These are phyloP conservation scores for Tetracladium setigerum DNA, from an alignment of 495 filamentous ascomycete species.

Conservation along the genomic window DNA sequence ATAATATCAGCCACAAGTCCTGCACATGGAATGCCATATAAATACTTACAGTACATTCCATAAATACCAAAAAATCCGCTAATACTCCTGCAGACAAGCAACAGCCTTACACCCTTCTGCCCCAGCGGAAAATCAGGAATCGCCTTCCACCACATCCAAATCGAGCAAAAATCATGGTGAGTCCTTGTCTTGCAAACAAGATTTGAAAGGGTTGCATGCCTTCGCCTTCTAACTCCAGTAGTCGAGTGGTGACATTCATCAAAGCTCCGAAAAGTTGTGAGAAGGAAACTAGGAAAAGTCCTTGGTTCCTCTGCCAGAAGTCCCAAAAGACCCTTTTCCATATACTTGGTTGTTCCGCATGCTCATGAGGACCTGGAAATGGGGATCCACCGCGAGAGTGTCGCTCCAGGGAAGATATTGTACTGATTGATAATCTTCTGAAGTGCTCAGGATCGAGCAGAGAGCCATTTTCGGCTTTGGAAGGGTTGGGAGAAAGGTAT, in stretches of 20 bases:
- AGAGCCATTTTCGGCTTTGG: background rate
- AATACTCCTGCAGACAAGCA: conserved; percentile 63
- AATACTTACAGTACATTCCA: conserved; percentile 50
- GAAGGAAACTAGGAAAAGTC: conserved; percentile 62
- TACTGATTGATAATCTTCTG: conserved; percentile 26
- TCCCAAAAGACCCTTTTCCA: conserved; percentile 19
- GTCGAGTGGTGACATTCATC: conserved; percentile 80
- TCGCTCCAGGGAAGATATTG: conserved; percentile 17
- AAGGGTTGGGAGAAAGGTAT: conserved; percentile 2
- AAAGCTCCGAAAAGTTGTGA: conserved; percentile 79
- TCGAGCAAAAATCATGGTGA: conserved; percentile 59
- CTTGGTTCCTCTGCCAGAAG: conserved; percentile 53
- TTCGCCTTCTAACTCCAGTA: conserved; percentile 68
- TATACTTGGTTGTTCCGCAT: conserved; percentile 16
- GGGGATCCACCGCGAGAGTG: conserved; percentile 14
- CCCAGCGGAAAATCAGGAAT: conserved; percentile 70
- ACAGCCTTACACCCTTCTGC: conserved; percentile 47
- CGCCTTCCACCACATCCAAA: conserved; percentile 68
- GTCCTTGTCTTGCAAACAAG: conserved; percentile 75
- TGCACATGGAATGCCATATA: conserved; percentile 24
- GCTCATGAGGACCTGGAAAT: background rate
- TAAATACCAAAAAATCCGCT: conserved; percentile 83
- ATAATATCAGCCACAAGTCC: background rate
- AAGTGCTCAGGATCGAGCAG: conserved; percentile 22
- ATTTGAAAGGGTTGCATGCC: conserved; percentile 85